A percentile compares a stretch with the other conserved stretches of the same genome.
Evolutionary conservation across 345 rosid genomes (phyloP).

Genomic region (Nephelium lappaceum): DNA sequence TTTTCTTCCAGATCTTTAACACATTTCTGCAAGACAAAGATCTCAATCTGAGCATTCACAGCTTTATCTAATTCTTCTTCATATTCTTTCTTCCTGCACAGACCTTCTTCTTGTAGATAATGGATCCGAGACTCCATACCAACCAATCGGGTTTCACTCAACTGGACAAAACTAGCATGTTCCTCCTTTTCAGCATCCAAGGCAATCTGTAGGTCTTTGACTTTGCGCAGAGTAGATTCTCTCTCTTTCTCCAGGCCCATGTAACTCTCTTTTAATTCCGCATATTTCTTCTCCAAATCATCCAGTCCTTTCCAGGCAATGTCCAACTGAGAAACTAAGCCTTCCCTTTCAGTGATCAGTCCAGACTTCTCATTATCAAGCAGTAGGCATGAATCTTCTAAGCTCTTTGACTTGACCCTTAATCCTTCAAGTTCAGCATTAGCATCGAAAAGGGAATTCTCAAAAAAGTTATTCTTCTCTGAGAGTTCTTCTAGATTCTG

Average conservation of each 20-base stretch:
- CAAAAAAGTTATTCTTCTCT: conserved; percentile 66
- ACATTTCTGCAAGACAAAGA: conserved; percentile 67
- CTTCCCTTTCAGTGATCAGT: conserved; percentile 52
- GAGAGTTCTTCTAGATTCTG: conserved; percentile 59
- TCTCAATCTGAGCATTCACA: conserved; percentile 59
- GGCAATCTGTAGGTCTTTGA: conserved; percentile 49
- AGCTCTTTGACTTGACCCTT: conserved; percentile 52
- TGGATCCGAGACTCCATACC: conserved; percentile 58
- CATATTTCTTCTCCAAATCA: conserved; percentile 57
- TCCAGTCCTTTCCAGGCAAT: conserved; percentile 48
- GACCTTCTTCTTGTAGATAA: conserved; percentile 58
- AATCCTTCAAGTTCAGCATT: conserved; percentile 72
- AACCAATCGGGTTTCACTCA: conserved; percentile 45
- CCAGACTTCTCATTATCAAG: conserved; percentile 68
- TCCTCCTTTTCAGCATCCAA: conserved; percentile 59
- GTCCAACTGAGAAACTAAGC: conserved; percentile 58
- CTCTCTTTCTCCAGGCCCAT: conserved; percentile 58
- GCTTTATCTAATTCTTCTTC: conserved; percentile 70
- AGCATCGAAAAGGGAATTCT: conserved; percentile 72
- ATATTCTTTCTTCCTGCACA: conserved; percentile 56
- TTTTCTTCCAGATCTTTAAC: conserved; percentile 65
- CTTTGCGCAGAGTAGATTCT: conserved; percentile 50
- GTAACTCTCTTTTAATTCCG: conserved; percentile 50
- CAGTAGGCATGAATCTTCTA: conserved; percentile 61
- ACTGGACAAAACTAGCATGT: conserved; percentile 48